Base-by-base conservation (phyloP, 1,284 basidiomycete genomes). In the Binderoboletus segoi region DNA sequence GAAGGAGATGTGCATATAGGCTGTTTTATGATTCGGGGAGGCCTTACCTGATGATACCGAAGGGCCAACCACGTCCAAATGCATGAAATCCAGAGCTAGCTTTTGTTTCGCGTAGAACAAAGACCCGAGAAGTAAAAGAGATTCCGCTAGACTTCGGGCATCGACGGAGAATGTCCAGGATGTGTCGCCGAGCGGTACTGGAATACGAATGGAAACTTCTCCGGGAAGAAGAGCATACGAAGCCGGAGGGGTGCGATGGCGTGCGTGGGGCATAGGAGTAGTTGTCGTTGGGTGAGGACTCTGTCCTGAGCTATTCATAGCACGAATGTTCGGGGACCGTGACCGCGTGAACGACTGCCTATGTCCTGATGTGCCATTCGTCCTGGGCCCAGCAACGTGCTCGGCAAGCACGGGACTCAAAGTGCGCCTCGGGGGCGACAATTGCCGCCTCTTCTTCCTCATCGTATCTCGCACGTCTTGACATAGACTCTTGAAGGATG, bases 81-180 rank as follows among this genome's bases (percentile, higher is more conserved):
- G 26, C 24, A n/a, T 21, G 26, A 56, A 26, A 30, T 57, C 56
- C 24, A 46, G 33, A 28, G 56, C 54, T 8, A 72, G 40, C 55
- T 68, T 71, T 41, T 56, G 48, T 38, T 69, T 73, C 44, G 68
- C 68, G 43, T 70, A 67, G 24, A 63, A 60, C 63, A 80, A 65
- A 62, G 72, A 67, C 35, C 64, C 57, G 24, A 72, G 51, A 33
- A 66, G 61, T 32, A 72, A 37, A 51, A 64, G 1, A 5, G 64
- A 61, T 63, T 68, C 69, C 21, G 61, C 62, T 61, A 69, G 48
- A 53, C 63, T 54, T 56, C 68, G 56, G 55, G 71, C 26, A 16
- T 71, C 61, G 15, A 62, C 61, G 16, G 56, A 68, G 44, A 72
- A 69, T 28, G 53, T 55, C 61, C 70, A 70, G 13, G 20, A 51